Conservation (phyloP, 352 stramenopile species). For the Pythium monospermum region DNA sequence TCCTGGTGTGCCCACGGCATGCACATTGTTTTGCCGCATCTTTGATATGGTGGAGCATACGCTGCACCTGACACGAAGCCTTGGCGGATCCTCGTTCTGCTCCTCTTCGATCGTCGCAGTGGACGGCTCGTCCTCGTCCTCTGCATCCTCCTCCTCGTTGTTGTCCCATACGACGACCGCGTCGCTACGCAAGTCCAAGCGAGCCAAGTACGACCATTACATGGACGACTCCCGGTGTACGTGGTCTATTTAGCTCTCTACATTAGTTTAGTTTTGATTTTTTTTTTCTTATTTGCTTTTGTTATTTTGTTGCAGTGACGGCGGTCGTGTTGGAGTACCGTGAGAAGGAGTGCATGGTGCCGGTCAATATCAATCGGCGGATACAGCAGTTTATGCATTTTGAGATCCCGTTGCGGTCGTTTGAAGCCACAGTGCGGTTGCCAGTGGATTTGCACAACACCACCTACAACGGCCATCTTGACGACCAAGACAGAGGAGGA, state of each 20-base stretch:
- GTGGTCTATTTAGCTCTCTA: constrained; percentile 20
- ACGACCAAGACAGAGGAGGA: not conserved
- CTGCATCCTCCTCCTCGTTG: not conserved
- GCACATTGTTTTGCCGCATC: constrained; percentile 61
- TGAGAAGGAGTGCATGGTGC: constrained; percentile 80
- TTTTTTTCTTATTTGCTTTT: constrained; percentile 4
- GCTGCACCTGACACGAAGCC: constrained; percentile 26
- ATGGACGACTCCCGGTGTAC: constrained; percentile 60
- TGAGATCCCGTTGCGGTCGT: constrained; percentile 76
- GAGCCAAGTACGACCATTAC: constrained; percentile 38
- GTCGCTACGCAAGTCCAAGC: constrained; percentile 16
- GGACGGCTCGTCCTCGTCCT: too few relatives aligned
- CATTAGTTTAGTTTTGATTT: not conserved
- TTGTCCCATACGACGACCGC: constrained; percentile 15
- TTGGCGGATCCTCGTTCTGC: too few relatives aligned
- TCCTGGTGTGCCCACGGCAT: constrained; percentile 61
- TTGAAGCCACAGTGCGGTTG: constrained; percentile 78
- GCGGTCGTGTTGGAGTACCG: constrained; percentile 84
- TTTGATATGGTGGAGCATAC: constrained; percentile 69
- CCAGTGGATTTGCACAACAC: constrained; percentile 30
- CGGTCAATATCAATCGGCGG: constrained; percentile 74
- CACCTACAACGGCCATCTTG: not conserved
- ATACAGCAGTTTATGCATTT: constrained; percentile 89
- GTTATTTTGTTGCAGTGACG: constrained; percentile 39
- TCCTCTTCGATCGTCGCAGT: too few relatives aligned